Evolutionary conservation across 2,329 filamentous ascomycete genomes (phyloP), one percentile per base, ranked within the genome.

Genomic region (Aspergillus aculeatinus): DNA sequence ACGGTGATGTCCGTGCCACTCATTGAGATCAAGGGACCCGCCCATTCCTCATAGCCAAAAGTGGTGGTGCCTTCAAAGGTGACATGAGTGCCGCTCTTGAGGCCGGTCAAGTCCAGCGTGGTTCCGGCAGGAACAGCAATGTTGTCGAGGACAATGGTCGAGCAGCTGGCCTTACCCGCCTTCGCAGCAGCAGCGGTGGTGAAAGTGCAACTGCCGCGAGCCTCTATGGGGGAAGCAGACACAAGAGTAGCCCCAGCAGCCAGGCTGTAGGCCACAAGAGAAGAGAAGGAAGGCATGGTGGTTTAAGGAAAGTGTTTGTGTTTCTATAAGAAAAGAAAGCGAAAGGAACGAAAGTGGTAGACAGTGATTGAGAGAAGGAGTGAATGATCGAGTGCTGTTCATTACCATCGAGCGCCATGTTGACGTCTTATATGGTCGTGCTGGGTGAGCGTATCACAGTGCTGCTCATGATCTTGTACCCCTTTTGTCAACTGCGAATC

Each of bases 1-100:
- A 81, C 74, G 5, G 74, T 76, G 19, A 81, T 67, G 51, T 75
- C 66, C 5, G 69, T 77, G 5, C 79, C 79, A 10, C 74, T 71
- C 60, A 76, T 70, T 42, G 68, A 64, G 51, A 78, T 76, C 39
- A 44, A 14, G 4, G 76, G 70, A 42, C 71, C 70, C 62, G 75
- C 77, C 61, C 77, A 73, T 14, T 71, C 70, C 44, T 76, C 70
- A 10, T 56, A 62, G 12, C 68, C 75, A 55, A 78, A 79, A 0
- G 72, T 76, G 2, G 76, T 77, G 23, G 63, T 74, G 14, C 76
- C 76, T 10, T 74, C 68, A 55, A 80, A 80, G 4, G 72, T 77
- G 7, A 81, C 78, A 11, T 70, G 75, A 2, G 79, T 74, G 4
- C 78, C 78, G 10, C 69, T 67, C 60, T 74, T 68, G 14, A 81